Evolutionary conservation across 257 asterid species (phyloP).

Genomic region (Hygrophila difformis): DNA sequence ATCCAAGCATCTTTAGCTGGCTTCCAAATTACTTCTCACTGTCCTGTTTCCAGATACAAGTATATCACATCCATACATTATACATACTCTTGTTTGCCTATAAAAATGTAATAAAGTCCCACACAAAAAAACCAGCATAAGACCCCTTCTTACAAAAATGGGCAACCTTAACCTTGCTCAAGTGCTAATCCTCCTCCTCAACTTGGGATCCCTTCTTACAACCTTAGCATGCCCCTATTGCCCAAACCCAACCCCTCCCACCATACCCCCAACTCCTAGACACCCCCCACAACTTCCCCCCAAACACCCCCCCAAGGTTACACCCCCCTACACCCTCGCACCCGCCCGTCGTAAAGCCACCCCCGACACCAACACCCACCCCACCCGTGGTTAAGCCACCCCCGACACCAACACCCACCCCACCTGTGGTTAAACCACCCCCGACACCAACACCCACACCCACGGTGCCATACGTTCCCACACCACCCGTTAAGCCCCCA

Average conservation of each 20-base stretch:
- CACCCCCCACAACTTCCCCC: not conserved
- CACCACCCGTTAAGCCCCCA: constrained; percentile 23
- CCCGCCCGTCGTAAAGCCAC: too few species aligned
- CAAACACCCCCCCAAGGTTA: too few species aligned
- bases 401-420: constrained; percentile 4
- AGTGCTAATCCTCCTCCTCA: constrained; percentile 34
- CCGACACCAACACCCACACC: constrained; percentile 8
- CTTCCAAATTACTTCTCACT: too few species aligned
- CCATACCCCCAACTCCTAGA: constrained; percentile 16
- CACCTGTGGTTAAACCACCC: constrained; percentile 12
- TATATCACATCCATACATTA: too few species aligned
- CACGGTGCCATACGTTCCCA: constrained; percentile 10
- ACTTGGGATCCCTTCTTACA: constrained; percentile 29
- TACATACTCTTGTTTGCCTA: too few species aligned
- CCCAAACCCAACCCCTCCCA: constrained; percentile 32
- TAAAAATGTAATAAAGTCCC: too few species aligned
- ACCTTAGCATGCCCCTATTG: constrained; percentile 57
- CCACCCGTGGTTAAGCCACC: constrained; percentile 17
- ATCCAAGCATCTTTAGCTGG: too few species aligned
- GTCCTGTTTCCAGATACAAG: too few species aligned
- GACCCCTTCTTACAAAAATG: too few species aligned
- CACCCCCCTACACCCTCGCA: too few species aligned
- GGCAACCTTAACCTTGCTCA: too few species aligned
- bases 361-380: not conserved
- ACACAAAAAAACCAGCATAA: too few species aligned